Evolutionary conservation across 495 filamentous ascomycete species (phyloP), one percentile per base, ranked within the genome.

Genomic region (Cercophora newfieldiana): DNA sequence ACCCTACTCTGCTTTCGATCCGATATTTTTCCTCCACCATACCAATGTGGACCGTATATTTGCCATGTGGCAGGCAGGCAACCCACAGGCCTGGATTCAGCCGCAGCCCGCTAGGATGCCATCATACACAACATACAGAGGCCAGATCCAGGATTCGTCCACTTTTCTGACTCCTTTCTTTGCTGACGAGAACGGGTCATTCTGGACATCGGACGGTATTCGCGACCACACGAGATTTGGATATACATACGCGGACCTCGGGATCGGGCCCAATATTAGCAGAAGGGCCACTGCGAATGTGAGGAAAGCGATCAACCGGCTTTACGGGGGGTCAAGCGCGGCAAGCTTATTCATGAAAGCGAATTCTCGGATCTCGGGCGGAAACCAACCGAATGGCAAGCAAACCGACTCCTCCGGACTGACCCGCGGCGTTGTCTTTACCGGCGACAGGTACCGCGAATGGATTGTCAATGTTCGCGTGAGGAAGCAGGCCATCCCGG

Each of bases 1-100:
- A 26, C 83, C 84, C 0, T 90, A 86, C 66, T 87, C 91, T 4
- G 85, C 86, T 18, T 93, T 90, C 67, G 91, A 93, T 69, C 90
- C 91, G 0, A 79, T 90, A 47, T 94, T 93, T 76, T 90, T 85
- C 75, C 76, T 93, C 3, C 90, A 93, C 59, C 81, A 85, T 61
- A 74, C 80, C 47, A 89, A 86, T 66, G 81, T 92, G 19, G 91
- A 94, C 69, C 83, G 91, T 3, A 74, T 86, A 53, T 87, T 89
- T 67, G 84, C 90, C 7, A 85, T 93, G 56, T 94, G 90, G 89
- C 90, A 93, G 75, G 79, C 81, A 0, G 68, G 91, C 14, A 81
- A 92, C 65, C 88, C 88, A 3, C 69, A 85, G 2, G 78, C 80
- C 57, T 87, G 81, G 64, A 81, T 91, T 3, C 72, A 76, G 12